Evolutionary conservation across 768 basidiomycete species (phyloP), one percentile per base, ranked within the genome.

Genomic region (Mycena galopus): DNA sequence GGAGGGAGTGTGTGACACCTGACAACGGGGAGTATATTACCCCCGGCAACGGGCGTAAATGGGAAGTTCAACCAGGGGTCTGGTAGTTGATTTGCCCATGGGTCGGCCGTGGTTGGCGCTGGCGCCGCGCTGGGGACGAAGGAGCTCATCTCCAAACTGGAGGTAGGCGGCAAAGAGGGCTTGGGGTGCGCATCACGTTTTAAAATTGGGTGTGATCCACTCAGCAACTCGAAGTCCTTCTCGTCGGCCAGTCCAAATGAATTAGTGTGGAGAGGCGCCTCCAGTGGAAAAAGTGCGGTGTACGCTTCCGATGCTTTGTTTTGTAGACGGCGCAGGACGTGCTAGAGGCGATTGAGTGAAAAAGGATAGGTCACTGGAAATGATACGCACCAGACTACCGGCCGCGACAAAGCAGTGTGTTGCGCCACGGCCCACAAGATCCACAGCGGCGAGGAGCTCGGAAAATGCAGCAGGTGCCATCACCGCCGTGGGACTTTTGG

Each of bases 371-470:
- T 3, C 39, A 7, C 0, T 2, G 44, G 50, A 33, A 30, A 2
- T 23, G 50, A 21, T 17, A 25, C 71, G 27, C 21, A 72, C 71
- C n/a, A 72, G 27, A 42, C 65, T 72, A 12, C 71, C 65, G 10
- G n/a, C 50, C 0, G 71, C 71, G 11, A 72, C 21, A 32, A 65
- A 53, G 6, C 59, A 66, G 17, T 72, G 70, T 11, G 29, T 21
- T 0, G 84, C 84, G 23, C 83, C 85, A 5, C 76, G 82, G 68
- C 78, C 81, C 42, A 87, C 85, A n/a, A 87, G 70, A 32, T 83
- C 80, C 29, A 86, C 69, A n/a, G 83, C 85, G n/a, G 86, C 73
- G 58, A 85, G 83, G 0, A 87, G 77, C 63, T 87, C 86, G 23
- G 81, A 70, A 58, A 82, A 78, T 21, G 86, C 87, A 44, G 80